These are phyloP conservation scores for Pleurotus citrinopileatus DNA, from an alignment of 768 basidiomycete species.

Conservation along the genomic window DNA sequence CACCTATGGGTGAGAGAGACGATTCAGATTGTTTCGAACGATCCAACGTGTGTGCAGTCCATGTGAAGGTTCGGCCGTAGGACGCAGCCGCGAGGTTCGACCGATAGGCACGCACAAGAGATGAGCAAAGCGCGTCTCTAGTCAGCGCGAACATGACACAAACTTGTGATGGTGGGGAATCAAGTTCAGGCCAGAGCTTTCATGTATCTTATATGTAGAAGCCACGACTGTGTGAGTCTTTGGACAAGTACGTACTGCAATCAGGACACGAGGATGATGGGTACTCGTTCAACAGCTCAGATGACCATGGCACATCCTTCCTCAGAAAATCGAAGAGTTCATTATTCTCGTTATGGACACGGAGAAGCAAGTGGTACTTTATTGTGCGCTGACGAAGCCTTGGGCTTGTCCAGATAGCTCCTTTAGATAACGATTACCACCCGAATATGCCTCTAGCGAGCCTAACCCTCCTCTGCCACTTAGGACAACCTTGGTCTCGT, in stretches of 20 bases:
- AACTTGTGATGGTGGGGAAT: neutral
- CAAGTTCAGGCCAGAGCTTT: too few relatives aligned
- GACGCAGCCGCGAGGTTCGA: neutral
- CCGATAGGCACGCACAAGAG: neutral
- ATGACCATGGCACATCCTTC: neutral
- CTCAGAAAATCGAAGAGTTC: neutral
- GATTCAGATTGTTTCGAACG: constrained; percentile 40
- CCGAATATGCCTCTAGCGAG: neutral
- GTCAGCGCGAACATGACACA: neutral
- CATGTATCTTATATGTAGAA: too few relatives aligned
- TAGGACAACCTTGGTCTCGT: neutral
- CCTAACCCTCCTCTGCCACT: neutral
- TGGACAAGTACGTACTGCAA: neutral
- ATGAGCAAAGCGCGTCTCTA: neutral
- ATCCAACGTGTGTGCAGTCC: constrained; percentile 10
- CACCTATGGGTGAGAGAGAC: constrained; percentile 59
- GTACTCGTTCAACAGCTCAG: too few relatives aligned
- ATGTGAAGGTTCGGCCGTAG: neutral
- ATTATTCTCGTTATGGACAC: neutral
- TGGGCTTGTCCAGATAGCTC: neutral
- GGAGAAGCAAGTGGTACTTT: too few relatives aligned
- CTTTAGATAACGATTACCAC: neutral
- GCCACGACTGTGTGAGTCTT: neutral
- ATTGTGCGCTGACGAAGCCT: neutral
- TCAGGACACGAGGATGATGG: neutral